These are phyloP conservation scores for Kokia cookei DNA, from an alignment of 441 rosid genomes.

Conservation along the genomic window DNA sequence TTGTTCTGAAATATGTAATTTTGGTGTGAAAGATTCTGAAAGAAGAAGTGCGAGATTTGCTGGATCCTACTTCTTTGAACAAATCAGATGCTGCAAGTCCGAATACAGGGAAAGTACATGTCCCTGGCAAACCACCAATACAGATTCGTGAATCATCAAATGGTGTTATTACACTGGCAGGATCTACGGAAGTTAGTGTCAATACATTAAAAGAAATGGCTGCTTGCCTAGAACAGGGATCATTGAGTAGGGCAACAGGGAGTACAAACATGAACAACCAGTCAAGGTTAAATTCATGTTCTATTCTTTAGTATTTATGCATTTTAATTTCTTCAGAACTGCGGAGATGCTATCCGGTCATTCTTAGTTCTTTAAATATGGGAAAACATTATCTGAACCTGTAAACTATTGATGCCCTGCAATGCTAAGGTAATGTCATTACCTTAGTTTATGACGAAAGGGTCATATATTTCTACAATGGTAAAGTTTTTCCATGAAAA, in stretches of 20 bases:
- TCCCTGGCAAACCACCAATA: slow-evolving; percentile 83
- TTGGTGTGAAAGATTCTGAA: slow-evolving; percentile 69
- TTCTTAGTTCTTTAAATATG: not conserved
- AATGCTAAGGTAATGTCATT: not conserved
- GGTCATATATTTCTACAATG: not conserved
- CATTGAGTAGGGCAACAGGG: slow-evolving; percentile 89
- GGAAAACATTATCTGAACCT: not conserved
- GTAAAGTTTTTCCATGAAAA: not conserved
- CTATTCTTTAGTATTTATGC: not conserved
- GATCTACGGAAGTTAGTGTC: slow-evolving; percentile 88
- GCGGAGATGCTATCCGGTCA: not conserved
- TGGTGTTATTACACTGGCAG: slow-evolving; percentile 95
- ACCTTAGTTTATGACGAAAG: not conserved
- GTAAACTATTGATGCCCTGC: not conserved
- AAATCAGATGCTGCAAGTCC: not conserved
- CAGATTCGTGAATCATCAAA: slow-evolving; percentile 96
- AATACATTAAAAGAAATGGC: slow-evolving; percentile 83
- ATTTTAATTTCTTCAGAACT: not conserved
- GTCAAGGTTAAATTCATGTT: slow-evolving; percentile 56
- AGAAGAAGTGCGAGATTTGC: slow-evolving; percentile 95
- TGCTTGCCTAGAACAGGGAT: slow-evolving; percentile 92
- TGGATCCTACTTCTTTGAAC: slow-evolving; percentile 40
- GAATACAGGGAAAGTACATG: not conserved
- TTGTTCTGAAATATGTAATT: slow-evolving; percentile 18
- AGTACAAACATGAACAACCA: slow-evolving; percentile 98